Evolutionary conservation across 164 flowering plant genomes (phyloP).

Genomic region (grape (Vitis vinifera)): DNA sequence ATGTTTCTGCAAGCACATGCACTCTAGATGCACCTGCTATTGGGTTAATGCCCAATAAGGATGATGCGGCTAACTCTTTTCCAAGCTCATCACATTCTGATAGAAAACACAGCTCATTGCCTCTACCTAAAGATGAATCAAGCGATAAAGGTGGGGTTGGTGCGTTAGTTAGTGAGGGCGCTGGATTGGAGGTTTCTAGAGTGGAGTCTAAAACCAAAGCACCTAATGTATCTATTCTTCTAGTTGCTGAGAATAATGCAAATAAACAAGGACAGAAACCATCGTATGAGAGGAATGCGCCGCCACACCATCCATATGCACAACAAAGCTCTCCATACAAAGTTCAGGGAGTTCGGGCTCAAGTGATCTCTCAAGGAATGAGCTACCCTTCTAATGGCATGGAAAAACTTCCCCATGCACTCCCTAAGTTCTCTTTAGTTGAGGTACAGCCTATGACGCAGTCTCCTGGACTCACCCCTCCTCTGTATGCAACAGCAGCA

Average conservation of each 20-base stretch:
- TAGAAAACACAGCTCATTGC: constrained; percentile 15
- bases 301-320: constrained; percentile 23
- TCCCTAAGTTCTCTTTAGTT: constrained; percentile 30
- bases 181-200: constrained; percentile 19
- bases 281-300: constrained; percentile 25
- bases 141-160: constrained; percentile 13
- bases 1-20: constrained; percentile 14
- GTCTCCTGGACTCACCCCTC: constrained; percentile 58
- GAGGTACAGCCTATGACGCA: constrained; percentile 52
- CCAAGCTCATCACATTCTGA: constrained; percentile 23
- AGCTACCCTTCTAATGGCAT: constrained; percentile 21
- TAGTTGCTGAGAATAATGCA: constrained; percentile 6
- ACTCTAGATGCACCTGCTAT: constrained; percentile 21
- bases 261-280: constrained; percentile 23
- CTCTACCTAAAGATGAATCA: constrained; percentile 25
- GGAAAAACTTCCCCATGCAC: constrained; percentile 36
- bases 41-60: constrained; percentile 21
- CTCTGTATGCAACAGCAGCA: constrained; percentile 62
- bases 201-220: constrained; percentile 34
- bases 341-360: constrained; percentile 34
- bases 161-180: neutral
- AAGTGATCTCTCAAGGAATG: constrained; percentile 31
- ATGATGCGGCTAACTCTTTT: constrained; percentile 16
- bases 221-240: constrained; percentile 27
- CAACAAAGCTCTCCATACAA: constrained; percentile 28